Base-by-base conservation (phyloP, 441 rosid genomes). In the Pelargonium citronellum region DNA sequence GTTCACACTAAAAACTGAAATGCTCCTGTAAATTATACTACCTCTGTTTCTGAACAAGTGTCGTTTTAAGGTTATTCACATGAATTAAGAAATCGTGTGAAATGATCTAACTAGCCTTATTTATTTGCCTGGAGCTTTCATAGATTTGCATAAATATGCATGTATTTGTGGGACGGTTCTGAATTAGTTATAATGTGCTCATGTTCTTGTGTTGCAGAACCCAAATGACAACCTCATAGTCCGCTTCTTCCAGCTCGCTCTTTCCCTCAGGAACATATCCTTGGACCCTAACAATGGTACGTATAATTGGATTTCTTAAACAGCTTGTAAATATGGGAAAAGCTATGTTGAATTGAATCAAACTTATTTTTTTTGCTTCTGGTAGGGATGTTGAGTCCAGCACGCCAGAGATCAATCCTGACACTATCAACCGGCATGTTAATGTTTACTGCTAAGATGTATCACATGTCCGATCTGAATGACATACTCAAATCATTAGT, bases 241-340 rank as follows among this genome's bases (percentile, higher is more conserved):
- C 51, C 82, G 91, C 72, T 83, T 84, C 87, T 92, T 95, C 80
- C 99, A 95, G 85, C 95, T 92, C 76, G 81, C 90, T 22, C 78
- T 91, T 66, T 91, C 96, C 37, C 85, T 95, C 53, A 84, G 83
- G 78, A 85, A 79, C 57, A 67, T 82, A 47, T 80, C 87, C 47
- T 71, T 91, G 78, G 92, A 87, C 62, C 78, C 83, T 22, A 81
- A 77, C 69, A 80, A 79, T 44, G 96, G 99, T 92, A 89, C 62
- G 62, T 57, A 19, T 67, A n/a, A 27, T 74, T 70, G 69, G 53
- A 20, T 71, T 27, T 24, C 39, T 73, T 58, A 71, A 71, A 76
- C 39, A 64, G 46, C 44, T 77, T 65, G 11, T 16, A 61, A 1
- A 19, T 73, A 49, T 41, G 3, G 62, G 67, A 43, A 58, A 49